Base-by-base conservation (phyloP, 176 grass and related monocot genomes). In the Poa pratensis region DNA sequence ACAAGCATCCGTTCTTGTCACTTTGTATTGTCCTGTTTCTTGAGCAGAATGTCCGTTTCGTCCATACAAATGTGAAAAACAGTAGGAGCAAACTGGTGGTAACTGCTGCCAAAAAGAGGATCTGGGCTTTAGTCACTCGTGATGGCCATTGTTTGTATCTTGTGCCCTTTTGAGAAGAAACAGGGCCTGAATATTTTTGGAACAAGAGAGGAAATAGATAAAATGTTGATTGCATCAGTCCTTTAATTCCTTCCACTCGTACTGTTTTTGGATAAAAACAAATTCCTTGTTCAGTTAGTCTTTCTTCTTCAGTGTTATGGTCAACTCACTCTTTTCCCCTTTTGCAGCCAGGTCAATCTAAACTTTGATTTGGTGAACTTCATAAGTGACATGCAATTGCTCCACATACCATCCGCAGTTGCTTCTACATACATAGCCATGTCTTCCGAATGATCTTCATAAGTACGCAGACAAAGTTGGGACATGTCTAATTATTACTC, bases 401-500 rank as follows among this genome's bases (percentile, higher is more conserved):
- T 63, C 60, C 24, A 63, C 4, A 5, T 63, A 27, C 32, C 63
- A 67, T 35, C 23, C 55, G 17, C 39, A 63, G 18, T 58, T 74
- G 76, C 69, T 91, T 84, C 49, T 20, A 64, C 26, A 40, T 19
- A 75, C 34, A 35, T 90, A 35, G 17, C 7, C 32, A 77, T 88
- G 72, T 40, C 39, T 85, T 83, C 65, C 40, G 50, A 76, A 24
- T 60, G 48, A 32, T 79, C 37, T 74, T 81, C 14, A 68, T 59
- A 73, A 89, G 32, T 73, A 72, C 50, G 24, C 85, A 81, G 75
- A 70, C 80, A 86, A 83, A 90, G 58, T 53, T 89, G 73, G 49
- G 72, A 73, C 49, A 99, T 96, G 94, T 80, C 97, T 76, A 88
- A 88, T 71, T 99, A 94, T 86, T 94, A 89, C 80, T 84, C 86